These are phyloP conservation scores for Hanseniaspora jakobsenii DNA, from an alignment of 805 yeast species.

Conservation along the genomic window DNA sequence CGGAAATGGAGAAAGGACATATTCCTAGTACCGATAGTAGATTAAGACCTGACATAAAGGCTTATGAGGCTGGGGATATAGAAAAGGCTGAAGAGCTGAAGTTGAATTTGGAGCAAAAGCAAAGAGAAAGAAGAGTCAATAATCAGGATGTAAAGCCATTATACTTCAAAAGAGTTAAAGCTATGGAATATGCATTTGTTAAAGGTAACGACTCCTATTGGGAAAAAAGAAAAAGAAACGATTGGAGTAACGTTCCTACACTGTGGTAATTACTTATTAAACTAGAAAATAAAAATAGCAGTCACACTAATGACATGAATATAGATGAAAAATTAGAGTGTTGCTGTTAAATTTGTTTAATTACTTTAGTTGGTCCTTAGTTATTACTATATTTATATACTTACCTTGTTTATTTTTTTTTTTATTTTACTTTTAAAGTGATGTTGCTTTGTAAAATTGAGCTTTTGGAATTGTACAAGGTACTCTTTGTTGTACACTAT, in stretches of 20 bases:
- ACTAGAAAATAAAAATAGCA: no score
- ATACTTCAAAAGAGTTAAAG: slow-evolving; percentile 44
- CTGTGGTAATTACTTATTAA: slow-evolving; percentile 55
- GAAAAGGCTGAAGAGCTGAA: slow-evolving; percentile 65
- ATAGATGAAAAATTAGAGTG: no score
- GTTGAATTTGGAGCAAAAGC: slow-evolving; percentile 59
- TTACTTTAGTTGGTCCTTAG: no score
- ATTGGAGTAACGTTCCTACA: slow-evolving; percentile 46
- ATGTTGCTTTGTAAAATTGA: no score
- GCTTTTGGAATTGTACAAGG: no score
- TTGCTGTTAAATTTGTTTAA: no score
- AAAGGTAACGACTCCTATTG: slow-evolving; percentile 60
- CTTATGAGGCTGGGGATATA: slow-evolving; percentile 56
- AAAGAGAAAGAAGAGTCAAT: slow-evolving; percentile 60
- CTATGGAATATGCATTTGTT: slow-evolving; percentile 38
- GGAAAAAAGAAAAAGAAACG: slow-evolving; percentile 54
- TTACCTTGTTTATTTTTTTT: no score
- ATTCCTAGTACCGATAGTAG: slow-evolving; percentile 85
- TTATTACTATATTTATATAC: no score
- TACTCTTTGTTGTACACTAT: no score
- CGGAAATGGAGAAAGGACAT: slow-evolving; percentile 48
- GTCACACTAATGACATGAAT: no score
- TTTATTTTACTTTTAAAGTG: no score
- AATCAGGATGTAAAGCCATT: slow-evolving; percentile 43
- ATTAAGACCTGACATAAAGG: slow-evolving; percentile 69